Evolutionary conservation across 2,329 filamentous ascomycete genomes (phyloP).

Genomic region (Exophiala xenobiotica): DNA sequence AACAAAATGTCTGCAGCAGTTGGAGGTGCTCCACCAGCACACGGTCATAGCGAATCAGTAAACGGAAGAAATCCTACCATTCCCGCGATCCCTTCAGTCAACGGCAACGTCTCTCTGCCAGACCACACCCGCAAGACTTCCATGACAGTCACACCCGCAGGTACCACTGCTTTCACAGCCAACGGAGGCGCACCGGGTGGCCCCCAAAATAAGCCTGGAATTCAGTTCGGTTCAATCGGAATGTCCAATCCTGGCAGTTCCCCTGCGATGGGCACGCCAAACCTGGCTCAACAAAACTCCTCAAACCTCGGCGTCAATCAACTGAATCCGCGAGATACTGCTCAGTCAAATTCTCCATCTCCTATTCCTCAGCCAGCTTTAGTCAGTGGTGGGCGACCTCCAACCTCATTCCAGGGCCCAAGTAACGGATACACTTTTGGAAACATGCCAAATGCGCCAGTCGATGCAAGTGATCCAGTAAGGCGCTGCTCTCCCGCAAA

Average conservation of each 20-base stretch:
- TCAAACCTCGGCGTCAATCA: slow-evolving; percentile 28
- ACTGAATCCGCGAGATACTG: slow-evolving; percentile 70
- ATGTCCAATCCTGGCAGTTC: slow-evolving; percentile 62
- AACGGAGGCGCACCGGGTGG: slow-evolving; percentile 69
- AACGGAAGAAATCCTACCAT: slow-evolving; percentile 49
- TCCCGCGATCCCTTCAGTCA: slow-evolving; percentile 61
- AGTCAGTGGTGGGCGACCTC: slow-evolving; percentile 79
- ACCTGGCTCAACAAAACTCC: slow-evolving; percentile 25
- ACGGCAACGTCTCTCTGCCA: slow-evolving; percentile 59
- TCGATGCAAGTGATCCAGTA: slow-evolving; percentile 67
- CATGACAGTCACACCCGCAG: slow-evolving; percentile 85
- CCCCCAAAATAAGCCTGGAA: slow-evolving; percentile 47
- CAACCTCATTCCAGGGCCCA: slow-evolving; percentile 69
- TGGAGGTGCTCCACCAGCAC: slow-evolving; percentile 30
- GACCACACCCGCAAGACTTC: slow-evolving; percentile 85
- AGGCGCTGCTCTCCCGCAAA: slow-evolving; percentile 54
- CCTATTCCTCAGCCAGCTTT: slow-evolving; percentile 87
- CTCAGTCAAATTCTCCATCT: slow-evolving; percentile 83
- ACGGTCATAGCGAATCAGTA: slow-evolving; percentile 29
- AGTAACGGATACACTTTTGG: slow-evolving; percentile 76
- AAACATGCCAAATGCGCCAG: slow-evolving; percentile 57
- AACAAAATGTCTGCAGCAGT: slow-evolving; percentile 33
- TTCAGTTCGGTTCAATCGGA: slow-evolving; percentile 64
- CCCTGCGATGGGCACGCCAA: slow-evolving; percentile 45
- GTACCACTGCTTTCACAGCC: slow-evolving; percentile 69